These are phyloP conservation scores for Echeveria elegans DNA, from an alignment of 164 flowering plant genomes.

Conservation along the genomic window DNA sequence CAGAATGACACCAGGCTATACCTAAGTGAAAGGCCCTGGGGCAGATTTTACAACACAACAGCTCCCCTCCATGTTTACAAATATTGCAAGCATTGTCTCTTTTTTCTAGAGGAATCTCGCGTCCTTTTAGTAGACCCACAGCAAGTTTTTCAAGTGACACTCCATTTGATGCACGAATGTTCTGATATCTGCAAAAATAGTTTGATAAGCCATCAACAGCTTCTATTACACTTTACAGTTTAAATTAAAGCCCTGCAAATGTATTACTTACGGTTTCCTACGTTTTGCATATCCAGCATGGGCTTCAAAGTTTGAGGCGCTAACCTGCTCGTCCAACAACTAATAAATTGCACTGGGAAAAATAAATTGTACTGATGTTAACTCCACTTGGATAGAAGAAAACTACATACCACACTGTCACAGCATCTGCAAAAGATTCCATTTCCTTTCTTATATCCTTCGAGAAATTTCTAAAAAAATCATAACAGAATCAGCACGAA, in stretches of 20 bases:
- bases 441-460: constrained; percentile 66
- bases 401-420: constrained; percentile 44
- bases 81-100: constrained; percentile 77
- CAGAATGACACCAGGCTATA: not conserved
- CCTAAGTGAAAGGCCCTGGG: constrained; percentile 80
- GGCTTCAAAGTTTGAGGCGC: constrained; percentile 85
- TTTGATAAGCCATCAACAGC: not conserved
- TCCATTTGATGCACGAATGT: constrained; percentile 92
- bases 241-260: not conserved
- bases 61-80: constrained; percentile 77
- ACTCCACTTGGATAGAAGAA: not conserved
- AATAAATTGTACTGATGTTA: not conserved
- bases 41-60: constrained; percentile 81
- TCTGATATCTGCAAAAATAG: constrained; percentile 49
- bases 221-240: not conserved
- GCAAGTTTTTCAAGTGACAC: constrained; percentile 88
- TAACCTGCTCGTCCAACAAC: constrained; percentile 48
- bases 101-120: constrained; percentile 40
- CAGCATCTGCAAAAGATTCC: constrained; percentile 75
- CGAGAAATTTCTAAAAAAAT: constrained; percentile 51
- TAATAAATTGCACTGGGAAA: not conserved
- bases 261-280: constrained; percentile 74
- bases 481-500: not conserved
- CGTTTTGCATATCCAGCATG: constrained; percentile 97
- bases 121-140: constrained; percentile 44